Evolutionary conservation across 345 rosid genomes (phyloP), one percentile per base, ranked within the genome.

Genomic region (Anastatica hierochuntica): DNA sequence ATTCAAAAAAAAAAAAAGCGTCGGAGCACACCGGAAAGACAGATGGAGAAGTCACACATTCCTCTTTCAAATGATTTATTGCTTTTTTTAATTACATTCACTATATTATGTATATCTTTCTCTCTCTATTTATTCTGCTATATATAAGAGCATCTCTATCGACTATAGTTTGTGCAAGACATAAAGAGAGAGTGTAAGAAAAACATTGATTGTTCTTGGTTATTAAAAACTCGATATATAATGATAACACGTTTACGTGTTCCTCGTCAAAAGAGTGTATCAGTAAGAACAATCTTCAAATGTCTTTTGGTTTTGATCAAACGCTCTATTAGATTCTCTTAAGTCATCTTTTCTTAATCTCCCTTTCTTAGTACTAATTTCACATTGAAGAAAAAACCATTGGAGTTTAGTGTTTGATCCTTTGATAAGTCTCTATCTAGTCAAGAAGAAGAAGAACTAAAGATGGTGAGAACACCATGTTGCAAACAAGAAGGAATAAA

Each of bases 401-500:
- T 27, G 52, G 12, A n/a, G n/a, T n/a, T n/a, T 34, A 62, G 41
- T n/a, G n/a, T n/a, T n/a, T n/a, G 53, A 3, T 24, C 47, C 33
- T 43, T 19, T 14, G 43, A 42, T 34, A 23, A 52, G 60, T n/a
- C n/a, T n/a, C 33, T 14, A 52, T 44, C 44, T 34, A 52, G 53
- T 20, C 27, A 63, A 41, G 43, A 50, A 43, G 39, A 21, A 64
- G 21, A 24, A 35, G 46, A 61, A 13, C n/a, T 2, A 14, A 26
- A 47, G 57, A 70, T 74, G 79, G 74, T 62, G 56, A 67, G 73
- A 33, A 58, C 73, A 19, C 73, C 71, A 36, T 71, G 71, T 43
- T 63, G 76, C 56, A 60, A 55, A 43, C 52, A 47, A 30, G 57
- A 54, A 15, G 75, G 73, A 10, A 15, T 74, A 39, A 74, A 67